phyloP scores from a whole-genome alignment of 2,329 filamentous ascomycete species.

The Nectriaceae sp. region DNA sequence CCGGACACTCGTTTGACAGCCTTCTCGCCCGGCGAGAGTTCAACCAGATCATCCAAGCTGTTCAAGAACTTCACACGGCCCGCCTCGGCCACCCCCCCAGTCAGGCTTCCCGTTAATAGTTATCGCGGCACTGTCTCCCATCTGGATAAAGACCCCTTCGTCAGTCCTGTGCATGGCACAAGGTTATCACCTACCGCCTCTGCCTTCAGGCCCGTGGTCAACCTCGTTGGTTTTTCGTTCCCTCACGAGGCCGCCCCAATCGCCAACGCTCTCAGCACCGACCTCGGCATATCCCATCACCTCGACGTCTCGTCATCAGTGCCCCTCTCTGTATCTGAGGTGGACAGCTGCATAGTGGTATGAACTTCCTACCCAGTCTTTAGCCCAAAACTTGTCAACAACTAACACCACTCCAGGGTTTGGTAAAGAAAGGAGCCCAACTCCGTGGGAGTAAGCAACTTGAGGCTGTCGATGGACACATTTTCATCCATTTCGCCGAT shows the following conservation, averaged over 20 bases:
- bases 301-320: conserved; percentile 41
- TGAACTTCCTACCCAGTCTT: conserved; percentile 14
- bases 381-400: background rate
- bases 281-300: conserved; percentile 47
- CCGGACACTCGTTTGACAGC: conserved; percentile 65
- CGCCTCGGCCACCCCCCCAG: conserved; percentile 31
- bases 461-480: conserved; percentile 39
- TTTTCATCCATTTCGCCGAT: conserved; percentile 60
- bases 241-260: conserved; percentile 27
- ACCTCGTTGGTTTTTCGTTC: conserved; percentile 16
- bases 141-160: conserved; percentile 56
- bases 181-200: conserved; percentile 67
- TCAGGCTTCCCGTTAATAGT: conserved; percentile 26
- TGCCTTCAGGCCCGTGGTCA: conserved; percentile 54
- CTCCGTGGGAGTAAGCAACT: conserved; percentile 42
- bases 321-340: conserved; percentile 36
- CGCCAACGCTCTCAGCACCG: conserved; percentile 44
- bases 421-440: conserved; percentile 34
- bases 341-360: conserved; percentile 50
- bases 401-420: conserved; percentile 36
- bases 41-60: conserved; percentile 44
- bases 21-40: conserved; percentile 62
- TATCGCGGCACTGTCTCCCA: conserved; percentile 25
- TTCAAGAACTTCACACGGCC: conserved; percentile 34
- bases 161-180: conserved; percentile 38